Conservation (phyloP, 805 yeast genomes). For the Kuraishia piskuri region DNA sequence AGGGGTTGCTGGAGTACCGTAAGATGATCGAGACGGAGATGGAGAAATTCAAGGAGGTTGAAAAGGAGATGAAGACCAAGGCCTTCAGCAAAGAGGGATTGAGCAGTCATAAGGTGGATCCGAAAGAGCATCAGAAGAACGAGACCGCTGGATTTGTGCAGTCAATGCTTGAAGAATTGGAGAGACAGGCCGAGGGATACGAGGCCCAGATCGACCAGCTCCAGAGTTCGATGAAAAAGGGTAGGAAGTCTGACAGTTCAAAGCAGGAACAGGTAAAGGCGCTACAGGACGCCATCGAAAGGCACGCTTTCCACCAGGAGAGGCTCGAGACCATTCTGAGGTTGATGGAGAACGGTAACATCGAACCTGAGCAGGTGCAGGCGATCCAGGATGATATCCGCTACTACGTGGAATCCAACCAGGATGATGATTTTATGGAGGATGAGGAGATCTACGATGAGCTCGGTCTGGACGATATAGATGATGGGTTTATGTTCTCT, state of each 20-base stretch:
- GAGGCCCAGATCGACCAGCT: slow-evolving; percentile 63
- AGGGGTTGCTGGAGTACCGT: slow-evolving; percentile 69
- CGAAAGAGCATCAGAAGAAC: slow-evolving; percentile 70
- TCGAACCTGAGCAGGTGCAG: slow-evolving; percentile 71
- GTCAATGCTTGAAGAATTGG: slow-evolving; percentile 68
- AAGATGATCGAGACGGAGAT: slow-evolving; percentile 65
- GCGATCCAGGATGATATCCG: slow-evolving; percentile 81
- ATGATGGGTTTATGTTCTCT: slow-evolving; percentile 19
- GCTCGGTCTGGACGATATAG: slow-evolving; percentile 54
- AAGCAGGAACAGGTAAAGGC: slow-evolving; percentile 56
- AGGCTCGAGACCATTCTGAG: slow-evolving; percentile 73
- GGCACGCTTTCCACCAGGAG: slow-evolving; percentile 72
- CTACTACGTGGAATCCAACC: slow-evolving; percentile 89
- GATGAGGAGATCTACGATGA: slow-evolving; percentile 91
- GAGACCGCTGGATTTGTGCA: slow-evolving; percentile 66
- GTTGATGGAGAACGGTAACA: slow-evolving; percentile 67
- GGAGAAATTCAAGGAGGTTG: slow-evolving; percentile 95
- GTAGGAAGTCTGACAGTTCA: slow-evolving; percentile 41
- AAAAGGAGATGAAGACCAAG: slow-evolving; percentile 86
- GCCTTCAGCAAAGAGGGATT: slow-evolving; percentile 92
- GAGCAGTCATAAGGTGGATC: slow-evolving; percentile 62
- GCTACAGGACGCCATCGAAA: slow-evolving; percentile 50
- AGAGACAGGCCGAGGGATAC: slow-evolving; percentile 68
- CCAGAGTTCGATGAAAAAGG: slow-evolving; percentile 42
- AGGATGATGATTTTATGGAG: slow-evolving; percentile 87